Evolutionary conservation across 2,329 filamentous ascomycete genomes (phyloP).

Genomic region (Podosphaera fusca): DNA sequence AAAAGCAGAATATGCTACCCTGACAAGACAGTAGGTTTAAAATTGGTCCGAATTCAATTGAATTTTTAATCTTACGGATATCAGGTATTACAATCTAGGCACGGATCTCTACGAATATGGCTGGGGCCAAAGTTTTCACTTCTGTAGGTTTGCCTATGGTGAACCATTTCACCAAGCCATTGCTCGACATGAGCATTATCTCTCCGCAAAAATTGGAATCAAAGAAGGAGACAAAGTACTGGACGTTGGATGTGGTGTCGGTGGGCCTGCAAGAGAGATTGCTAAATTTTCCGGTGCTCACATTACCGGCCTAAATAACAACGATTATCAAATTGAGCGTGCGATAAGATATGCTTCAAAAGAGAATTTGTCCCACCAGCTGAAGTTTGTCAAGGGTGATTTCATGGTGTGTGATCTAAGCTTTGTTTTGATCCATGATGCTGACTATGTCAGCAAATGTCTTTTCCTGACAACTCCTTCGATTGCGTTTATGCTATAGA

Average conservation of each 20-base stretch:
- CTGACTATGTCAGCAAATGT: constrained; percentile 48
- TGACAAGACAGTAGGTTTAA: constrained; percentile 67
- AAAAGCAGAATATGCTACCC: constrained; percentile 70
- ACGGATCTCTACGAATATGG: constrained; percentile 94
- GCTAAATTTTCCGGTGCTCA: constrained; percentile 86
- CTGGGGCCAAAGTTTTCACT: constrained; percentile 93
- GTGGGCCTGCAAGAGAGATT: constrained; percentile 85
- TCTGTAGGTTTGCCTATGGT: constrained; percentile 76
- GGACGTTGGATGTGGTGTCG: constrained; percentile 92
- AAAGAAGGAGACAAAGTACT: constrained; percentile 74
- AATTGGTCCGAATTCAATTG: background rate
- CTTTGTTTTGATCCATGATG: background rate
- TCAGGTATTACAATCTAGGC: constrained; percentile 82
- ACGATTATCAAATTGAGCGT: constrained; percentile 95
- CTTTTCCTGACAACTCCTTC: constrained; percentile 75
- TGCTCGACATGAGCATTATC: constrained; percentile 92
- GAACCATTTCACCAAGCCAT: constrained; percentile 83
- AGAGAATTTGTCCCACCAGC: constrained; percentile 58
- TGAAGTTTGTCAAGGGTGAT: constrained; percentile 81
- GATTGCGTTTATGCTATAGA: constrained; percentile 95
- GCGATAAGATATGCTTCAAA: constrained; percentile 70
- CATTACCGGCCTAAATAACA: constrained; percentile 89
- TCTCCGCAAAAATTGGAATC: constrained; percentile 74
- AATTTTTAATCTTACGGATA: constrained; percentile 5
- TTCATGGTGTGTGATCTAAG: constrained; percentile 45